A percentile compares a stretch with the other conserved stretches of the same genome.
These are phyloP conservation scores for Naganishia vishniacii DNA, from an alignment of 768 basidiomycete genomes.

Conservation along the genomic window DNA sequence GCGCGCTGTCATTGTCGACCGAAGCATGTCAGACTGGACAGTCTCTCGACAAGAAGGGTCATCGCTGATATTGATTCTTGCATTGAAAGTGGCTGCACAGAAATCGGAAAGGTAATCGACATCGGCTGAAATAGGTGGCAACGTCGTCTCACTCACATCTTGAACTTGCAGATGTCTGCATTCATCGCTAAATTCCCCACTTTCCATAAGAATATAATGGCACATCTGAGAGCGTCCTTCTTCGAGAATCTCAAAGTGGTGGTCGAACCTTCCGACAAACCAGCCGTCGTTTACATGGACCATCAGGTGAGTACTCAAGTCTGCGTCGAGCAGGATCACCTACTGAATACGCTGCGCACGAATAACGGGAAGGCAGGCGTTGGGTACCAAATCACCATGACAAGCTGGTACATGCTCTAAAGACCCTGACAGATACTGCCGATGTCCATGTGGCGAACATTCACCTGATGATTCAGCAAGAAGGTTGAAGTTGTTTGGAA, in stretches of 20 bases:
- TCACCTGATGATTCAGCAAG: constrained; percentile 36
- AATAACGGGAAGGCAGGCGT: constrained; percentile 34
- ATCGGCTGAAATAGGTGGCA: too few species aligned
- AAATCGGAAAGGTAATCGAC: constrained; percentile 44
- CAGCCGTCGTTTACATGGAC: constrained; percentile 44
- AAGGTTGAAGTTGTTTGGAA: constrained; percentile 34
- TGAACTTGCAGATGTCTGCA: constrained; percentile 10
- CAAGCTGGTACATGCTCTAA: constrained; percentile 37
- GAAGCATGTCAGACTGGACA: constrained; percentile 40
- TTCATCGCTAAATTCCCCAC: neutral
- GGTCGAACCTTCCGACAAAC: constrained; percentile 27
- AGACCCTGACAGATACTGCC: constrained; percentile 37
- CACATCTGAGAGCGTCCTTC: constrained; percentile 5
- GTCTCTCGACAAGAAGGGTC: too few species aligned
- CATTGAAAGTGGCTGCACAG: constrained; percentile 36
- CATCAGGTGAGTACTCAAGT: constrained; percentile 33
- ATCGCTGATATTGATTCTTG: constrained; percentile 2
- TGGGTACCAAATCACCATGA: constrained; percentile 32
- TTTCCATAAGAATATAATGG: neutral
- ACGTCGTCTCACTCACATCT: too few species aligned
- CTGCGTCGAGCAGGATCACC: too few species aligned
- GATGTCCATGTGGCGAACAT: constrained; percentile 43
- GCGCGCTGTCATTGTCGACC: constrained; percentile 42
- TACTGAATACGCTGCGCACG: too few species aligned
- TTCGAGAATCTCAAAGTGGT: neutral